Base-by-base conservation (phyloP, 2,329 filamentous ascomycete species). In the Colletotrichum agaves region DNA sequence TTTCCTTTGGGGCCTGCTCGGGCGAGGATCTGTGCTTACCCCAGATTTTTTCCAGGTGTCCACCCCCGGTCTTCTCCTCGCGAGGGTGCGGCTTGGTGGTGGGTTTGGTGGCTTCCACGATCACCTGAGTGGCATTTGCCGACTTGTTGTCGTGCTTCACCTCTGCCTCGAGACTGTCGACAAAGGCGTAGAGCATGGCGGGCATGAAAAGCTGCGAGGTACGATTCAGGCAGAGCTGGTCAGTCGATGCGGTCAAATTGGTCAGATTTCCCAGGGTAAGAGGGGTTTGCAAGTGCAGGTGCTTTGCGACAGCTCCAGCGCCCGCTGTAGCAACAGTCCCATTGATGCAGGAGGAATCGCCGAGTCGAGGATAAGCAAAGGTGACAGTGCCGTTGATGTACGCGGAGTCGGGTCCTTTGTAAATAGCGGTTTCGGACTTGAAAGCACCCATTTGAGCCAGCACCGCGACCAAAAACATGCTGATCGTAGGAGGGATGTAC, bases 371-470 rank as follows among this genome's bases (percentile, higher is more conserved):
- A 3, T 72, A 61, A 7, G 71, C 73, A 0, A 71, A 64, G 1
- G 74, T 74, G n/a, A 79, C 74, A 0, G 78, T 80, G 39, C 74
- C 78, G 63, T 81, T 81, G 73, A 81, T 80, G 69, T 78, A 81
- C 1, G 69, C 71, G 12, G 79, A 80, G 69, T 80, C 79, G 2
- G 74, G 76, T 0, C 79, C 79, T 57, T 75, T 75, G 73, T 74
- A 80, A 27, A 81, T 76, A 57, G 73, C 72, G 5, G 71, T 63
- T 55, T 81, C 78, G 5, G 77, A 75, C 35, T 72, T 73, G 70
- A 81, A 81, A 3, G 70, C 77, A 27, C 79, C 78, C 56, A 75
- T 65, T 70, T 81, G 79, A 5, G 78, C 79, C 8, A 81, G 73
- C 50, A 80, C 55, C 4, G 78, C 78, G 5, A 81, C 79, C 11